Base-by-base conservation (phyloP, 768 basidiomycete species). In the Candolleomyces eurysporus region DNA sequence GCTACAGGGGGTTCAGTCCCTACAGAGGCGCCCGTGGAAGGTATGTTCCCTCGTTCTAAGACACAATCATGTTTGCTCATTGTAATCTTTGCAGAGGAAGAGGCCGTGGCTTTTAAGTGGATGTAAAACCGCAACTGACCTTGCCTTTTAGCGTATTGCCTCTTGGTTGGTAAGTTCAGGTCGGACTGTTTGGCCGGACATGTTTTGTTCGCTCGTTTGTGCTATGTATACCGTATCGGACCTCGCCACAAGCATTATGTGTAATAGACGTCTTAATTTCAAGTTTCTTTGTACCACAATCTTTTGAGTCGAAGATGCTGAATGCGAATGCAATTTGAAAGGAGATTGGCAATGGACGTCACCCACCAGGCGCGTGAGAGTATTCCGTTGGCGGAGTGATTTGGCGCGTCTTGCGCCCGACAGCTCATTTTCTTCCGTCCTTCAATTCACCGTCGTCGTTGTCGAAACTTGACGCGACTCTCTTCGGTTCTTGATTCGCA, bases 11-110 rank as follows among this genome's bases (percentile, higher is more conserved):
- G 31, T 74, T 83, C 69, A 82, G 71, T 56, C 89, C 90, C 17
- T 90, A 91, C 72, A 75, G 80, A 63, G 75, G 84, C 62, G 83
- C 80, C 54, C 86, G 93, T 65, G 90, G 92, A 72, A 87, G 92
- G 91, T 91, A 72, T 75, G 85, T 68, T 51, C 39, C 19, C 21
- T 32, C 43, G 40, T 17, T 9, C 43, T 31, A 5, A 50, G 7
- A 32, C 48, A 19, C 8, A 26, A 19, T 42, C 22, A 4, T 49
- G 26, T 21, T 30, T 43, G 13, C 40, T 61, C 42, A 59, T 57
- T 59, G 57, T 48, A 4, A 13, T 21, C 9, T 59, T 21, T 11
- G 9, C 61, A 77, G 76, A 64, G 76, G 75, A 53, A 62, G 92
- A 69, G 92, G 90, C 65, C 88, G 92, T 67, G 92, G 92, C 48